Base-by-base conservation (phyloP, 2,329 filamentous ascomycete genomes). In the Aspergillus vadensis region DNA sequence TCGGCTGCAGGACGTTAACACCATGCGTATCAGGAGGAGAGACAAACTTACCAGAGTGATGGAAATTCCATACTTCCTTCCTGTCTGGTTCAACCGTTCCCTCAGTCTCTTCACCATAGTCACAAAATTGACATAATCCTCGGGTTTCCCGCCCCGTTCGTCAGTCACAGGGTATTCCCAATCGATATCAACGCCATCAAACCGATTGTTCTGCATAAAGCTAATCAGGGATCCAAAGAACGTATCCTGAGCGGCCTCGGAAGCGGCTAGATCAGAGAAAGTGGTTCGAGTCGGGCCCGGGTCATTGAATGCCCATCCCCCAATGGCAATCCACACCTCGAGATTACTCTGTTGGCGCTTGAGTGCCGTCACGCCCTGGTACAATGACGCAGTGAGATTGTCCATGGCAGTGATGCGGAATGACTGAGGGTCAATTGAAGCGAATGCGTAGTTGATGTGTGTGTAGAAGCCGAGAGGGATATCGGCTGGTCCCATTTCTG, bases 361-460 rank as follows among this genome's bases (percentile, higher is more conserved):
- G 1, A 81, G 67, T 0, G 43, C 51, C 0, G 72, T 73, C 32
- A 79, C 68, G 0, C 65, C 23, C 2, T 21, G 41, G 32, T 70
- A 71, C 2, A 76, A 60, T 0, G 57, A 25, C 0, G 38, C 59
- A 1, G 63, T 67, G 0, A 58, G 55, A 3, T 55, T 19, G n/a
- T 69, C 65, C 64, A 73, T 73, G 0, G 76, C 69, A 0, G 59
- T 55, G 2, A 71, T 59, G 0, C 63, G 57, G 50, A 69, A 80
- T 1, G 71, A 73, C 0, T 49, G 54, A 0, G 80, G 77, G 41
- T 82, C 71, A 51, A 83, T 76, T 14, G 72, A 73, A 2, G 74
- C 77, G 60, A 82, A 83, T 0, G 80, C 77, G 41, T 71, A 77
- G 61, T 77, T 77, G 52, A 78, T 39, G 48, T 76, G 68, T 0